Evolutionary conservation across 371 early-diverging fungal genomes (phyloP), one percentile per base, ranked within the genome.

Genomic region (Apophysomyces elegans): DNA sequence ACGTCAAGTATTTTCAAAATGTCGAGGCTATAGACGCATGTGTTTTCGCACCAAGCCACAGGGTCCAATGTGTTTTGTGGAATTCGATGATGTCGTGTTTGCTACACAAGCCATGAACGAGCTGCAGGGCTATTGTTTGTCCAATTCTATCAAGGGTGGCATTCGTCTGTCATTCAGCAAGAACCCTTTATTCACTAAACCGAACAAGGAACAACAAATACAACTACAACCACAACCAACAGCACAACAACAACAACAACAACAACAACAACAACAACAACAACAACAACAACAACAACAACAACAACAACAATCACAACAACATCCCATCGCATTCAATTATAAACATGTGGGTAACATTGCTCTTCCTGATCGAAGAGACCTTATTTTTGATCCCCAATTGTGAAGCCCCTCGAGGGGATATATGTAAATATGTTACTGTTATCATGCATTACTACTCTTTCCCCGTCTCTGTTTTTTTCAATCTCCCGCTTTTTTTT

Each of bases 51-150:
- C 86, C 60, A 89, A 95, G 65, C 59, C 72, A 13, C 68, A 72
- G n/a, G 94, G 95, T 1, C 95, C 95, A 26, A 95, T 95, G 91
- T 95, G 95, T 79, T 89, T 89, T 84, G 89, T 87, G 35, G 90
- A 95, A 85, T 96, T 96, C 84, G 93, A 93, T 60, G 88, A 87
- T 76, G 88, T 95, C 21, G 81, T 84, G 11, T 91, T 82, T 73
- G 95, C 96, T 32, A 91, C 91, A 36, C 84, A 88, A 58, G 95
- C 95, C 5, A 83, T 96, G 80, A 81, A 79, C 62, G 88, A 92
- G 41, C 82, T 92, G 43, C 89, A 93, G 60, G 96, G 95, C 57
- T 72, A 75, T 37, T 61, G 56, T 35, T 74, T 95, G 56, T 79
- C 88, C 64, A 93, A 86, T 79, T 93, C 93, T 7, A 85, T 89